Base-by-base conservation (phyloP, 176 grass and related monocot genomes). In the Juncus effusus region DNA sequence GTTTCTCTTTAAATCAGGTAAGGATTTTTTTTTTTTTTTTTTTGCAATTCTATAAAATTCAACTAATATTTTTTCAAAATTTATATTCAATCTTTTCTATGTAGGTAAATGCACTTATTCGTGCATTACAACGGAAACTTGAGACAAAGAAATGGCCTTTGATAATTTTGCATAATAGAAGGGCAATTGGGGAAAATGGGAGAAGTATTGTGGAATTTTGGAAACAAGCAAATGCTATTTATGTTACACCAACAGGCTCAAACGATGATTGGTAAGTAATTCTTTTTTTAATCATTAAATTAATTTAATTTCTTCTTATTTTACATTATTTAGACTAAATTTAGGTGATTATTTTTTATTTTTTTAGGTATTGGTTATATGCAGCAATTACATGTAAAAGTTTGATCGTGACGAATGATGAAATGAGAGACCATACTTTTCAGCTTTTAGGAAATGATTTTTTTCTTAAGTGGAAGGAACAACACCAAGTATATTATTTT, bases 371-470 rank as follows among this genome's bases (percentile, higher is more conserved):
- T 11, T 11, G 10, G 13, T 56, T 10, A 56, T 13, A 10, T 56
- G 52, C 83, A 86, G 87, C 83, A 83, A 91, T 91, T 57, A 87
- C 40, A 91, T 91, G 72, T 62, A 91, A 81, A 78, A 80, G 87
- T 80, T 77, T 87, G 68, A 83, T 90, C 16, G 63, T 90, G 62
- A 90, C 77, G 50, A 90, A 90, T 69, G 83, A 90, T 83, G 87
- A 90, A 79, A 90, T 90, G 87, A 86, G 87, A 75, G 87, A 90
- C 54, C 87, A 90, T 52, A 83, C 69, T 7, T 87, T 90, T 70
- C 87, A 87, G 68, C 69, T 90, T 47, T 59, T 90, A 65, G 83
- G 78, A 42, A 77, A 77, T 65, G 49, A 83, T 72, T 87, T 87
- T 61, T 86, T 90, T 7, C 80, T 80, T 66, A 87, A 70, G 59